A percentile compares a stretch with the other conserved stretches of the same genome.
Conservation (phyloP, 2,329 filamentous ascomycete genomes). For the Phialophora expanda region DNA sequence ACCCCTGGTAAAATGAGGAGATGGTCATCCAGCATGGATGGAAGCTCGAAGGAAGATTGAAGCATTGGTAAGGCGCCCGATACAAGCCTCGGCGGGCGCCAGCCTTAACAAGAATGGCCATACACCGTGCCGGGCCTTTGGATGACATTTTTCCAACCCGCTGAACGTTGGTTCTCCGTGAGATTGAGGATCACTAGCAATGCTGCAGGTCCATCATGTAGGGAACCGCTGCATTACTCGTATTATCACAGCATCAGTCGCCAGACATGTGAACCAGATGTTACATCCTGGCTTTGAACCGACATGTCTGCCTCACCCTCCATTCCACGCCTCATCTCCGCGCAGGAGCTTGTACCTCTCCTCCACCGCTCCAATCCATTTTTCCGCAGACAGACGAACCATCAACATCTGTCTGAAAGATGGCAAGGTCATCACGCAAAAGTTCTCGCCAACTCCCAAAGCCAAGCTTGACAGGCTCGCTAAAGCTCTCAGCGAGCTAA, state of each 20-base stretch:
- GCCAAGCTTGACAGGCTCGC: constrained; percentile 27
- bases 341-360: constrained; percentile 17
- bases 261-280: constrained; percentile 1
- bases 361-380: constrained; percentile 19
- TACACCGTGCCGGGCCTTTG: neutral
- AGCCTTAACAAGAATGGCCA: neutral
- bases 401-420: constrained; percentile 26
- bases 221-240: neutral
- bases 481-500: constrained; percentile 19
- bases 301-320: neutral
- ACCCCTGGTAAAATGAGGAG: neutral
- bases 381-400: constrained; percentile 25
- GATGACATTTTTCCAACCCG: neutral
- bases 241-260: neutral
- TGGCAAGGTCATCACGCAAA: constrained; percentile 20
- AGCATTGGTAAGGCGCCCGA: neutral
- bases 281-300: neutral
- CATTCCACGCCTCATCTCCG: neutral
- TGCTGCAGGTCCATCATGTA: constrained; percentile 6
- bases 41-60: neutral
- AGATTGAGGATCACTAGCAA: neutral
- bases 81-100: neutral
- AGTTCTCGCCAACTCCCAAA: constrained; percentile 29
- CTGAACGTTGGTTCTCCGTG: neutral
- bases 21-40: neutral